Evolutionary conservation across 768 basidiomycete species (phyloP).

Genomic region (Pisolithus microcarpus): DNA sequence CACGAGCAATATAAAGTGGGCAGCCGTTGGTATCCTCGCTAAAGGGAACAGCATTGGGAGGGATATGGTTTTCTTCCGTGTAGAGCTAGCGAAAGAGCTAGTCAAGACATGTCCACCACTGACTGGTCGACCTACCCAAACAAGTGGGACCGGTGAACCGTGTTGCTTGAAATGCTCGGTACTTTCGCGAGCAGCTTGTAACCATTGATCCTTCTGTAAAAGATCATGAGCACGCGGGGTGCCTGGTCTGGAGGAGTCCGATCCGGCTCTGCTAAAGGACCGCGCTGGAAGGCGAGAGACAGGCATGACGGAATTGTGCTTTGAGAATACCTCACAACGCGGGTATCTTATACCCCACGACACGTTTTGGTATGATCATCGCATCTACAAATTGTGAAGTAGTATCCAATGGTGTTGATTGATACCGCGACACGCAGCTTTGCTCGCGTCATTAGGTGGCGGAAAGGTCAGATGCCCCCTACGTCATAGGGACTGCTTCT

Average conservation of each 20-base stretch:
- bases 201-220: slow-evolving; percentile 24
- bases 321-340: no score
- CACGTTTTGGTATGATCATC: no score
- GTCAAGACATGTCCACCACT: no score
- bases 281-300: background rate
- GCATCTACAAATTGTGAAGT: no score
- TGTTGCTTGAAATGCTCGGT: slow-evolving; percentile 21
- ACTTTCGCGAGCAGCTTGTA: slow-evolving; percentile 22
- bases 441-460: no score
- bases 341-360: no score
- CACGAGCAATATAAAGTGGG: slow-evolving; percentile 24
- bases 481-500: no score
- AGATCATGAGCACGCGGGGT: slow-evolving; percentile 3
- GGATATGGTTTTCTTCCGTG: slow-evolving; percentile 25
- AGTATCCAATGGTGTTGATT: no score
- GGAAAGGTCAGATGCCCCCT: no score
- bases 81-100: slow-evolving; percentile 14
- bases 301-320: background rate
- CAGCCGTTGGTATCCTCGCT: slow-evolving; percentile 25
- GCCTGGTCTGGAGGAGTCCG: background rate
- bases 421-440: no score
- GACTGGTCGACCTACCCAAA: slow-evolving; percentile 20
- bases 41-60: slow-evolving; percentile 29
- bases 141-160: slow-evolving; percentile 25
- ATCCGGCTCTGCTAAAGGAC: background rate